Evolutionary conservation across 495 filamentous ascomycete genomes (phyloP).

Genomic region (Penicillium chermesinum): DNA sequence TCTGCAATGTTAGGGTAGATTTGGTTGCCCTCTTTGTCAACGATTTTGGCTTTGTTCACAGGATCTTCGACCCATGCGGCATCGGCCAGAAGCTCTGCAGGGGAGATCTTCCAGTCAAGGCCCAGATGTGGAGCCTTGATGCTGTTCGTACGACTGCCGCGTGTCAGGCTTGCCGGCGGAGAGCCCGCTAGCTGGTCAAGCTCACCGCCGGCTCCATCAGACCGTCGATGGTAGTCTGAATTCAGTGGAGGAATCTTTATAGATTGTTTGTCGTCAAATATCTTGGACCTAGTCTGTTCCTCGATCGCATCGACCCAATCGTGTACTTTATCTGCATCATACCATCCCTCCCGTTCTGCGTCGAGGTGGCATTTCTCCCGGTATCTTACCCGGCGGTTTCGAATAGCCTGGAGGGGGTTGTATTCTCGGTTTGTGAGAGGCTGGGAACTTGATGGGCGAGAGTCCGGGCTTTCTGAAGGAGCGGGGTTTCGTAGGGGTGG

Average conservation of each 20-base stretch:
- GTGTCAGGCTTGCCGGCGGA: constrained; percentile 32
- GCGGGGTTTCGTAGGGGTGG: constrained; percentile 52
- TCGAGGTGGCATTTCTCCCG: constrained; percentile 67
- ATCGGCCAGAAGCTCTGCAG: constrained; percentile 79
- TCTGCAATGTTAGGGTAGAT: constrained; percentile 52
- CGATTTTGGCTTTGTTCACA: constrained; percentile 66
- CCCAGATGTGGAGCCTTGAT: constrained; percentile 57
- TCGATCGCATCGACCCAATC: constrained; percentile 71
- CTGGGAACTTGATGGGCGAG: constrained; percentile 2
- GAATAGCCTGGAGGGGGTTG: constrained; percentile 82
- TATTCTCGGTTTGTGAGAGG: constrained; percentile 55
- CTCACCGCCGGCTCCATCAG: constrained; percentile 18
- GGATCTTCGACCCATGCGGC: constrained; percentile 77
- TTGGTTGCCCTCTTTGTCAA: constrained; percentile 64
- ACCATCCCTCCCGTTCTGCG: constrained; percentile 68
- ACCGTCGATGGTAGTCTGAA: constrained; percentile 17
- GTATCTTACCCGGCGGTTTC: constrained; percentile 75
- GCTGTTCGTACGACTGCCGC: constrained; percentile 31
- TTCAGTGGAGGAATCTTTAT: constrained; percentile 53
- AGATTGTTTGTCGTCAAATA: constrained; percentile 44
- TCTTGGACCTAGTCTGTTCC: constrained; percentile 34
- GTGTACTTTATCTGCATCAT: constrained; percentile 61
- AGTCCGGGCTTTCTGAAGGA: constrained; percentile 4
- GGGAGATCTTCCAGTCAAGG: constrained; percentile 74
- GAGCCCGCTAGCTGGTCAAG: constrained; percentile 24